Conservation (phyloP, 2,329 filamentous ascomycete genomes). For the Ilyonectria mors-panacis region DNA sequence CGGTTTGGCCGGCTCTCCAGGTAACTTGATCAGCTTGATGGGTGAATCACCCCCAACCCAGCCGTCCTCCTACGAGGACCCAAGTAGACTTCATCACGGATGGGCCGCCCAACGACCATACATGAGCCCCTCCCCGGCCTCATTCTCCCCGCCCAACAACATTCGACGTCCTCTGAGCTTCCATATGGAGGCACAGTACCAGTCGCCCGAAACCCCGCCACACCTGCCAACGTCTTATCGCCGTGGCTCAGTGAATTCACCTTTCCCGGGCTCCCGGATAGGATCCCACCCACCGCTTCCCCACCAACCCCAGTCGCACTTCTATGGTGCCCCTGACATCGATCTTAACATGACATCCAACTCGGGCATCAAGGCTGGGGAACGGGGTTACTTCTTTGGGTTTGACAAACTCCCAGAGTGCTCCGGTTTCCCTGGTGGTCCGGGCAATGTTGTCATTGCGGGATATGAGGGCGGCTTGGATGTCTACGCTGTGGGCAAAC, state of each 20-base stretch:
- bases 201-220: constrained; percentile 58
- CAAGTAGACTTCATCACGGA: constrained; percentile 59
- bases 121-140: constrained; percentile 61
- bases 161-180: constrained; percentile 67
- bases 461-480: constrained; percentile 87
- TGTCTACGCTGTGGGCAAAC: constrained; percentile 80
- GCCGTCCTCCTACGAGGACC: constrained; percentile 67
- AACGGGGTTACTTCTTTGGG: constrained; percentile 83
- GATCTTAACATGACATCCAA: constrained; percentile 76
- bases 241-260: constrained; percentile 67
- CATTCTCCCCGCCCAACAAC: constrained; percentile 56
- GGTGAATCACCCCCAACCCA: constrained; percentile 69
- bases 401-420: constrained; percentile 79
- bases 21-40: constrained; percentile 66
- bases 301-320: constrained; percentile 83
- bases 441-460: constrained; percentile 79
- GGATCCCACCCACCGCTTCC: constrained; percentile 75
- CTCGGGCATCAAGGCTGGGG: constrained; percentile 73
- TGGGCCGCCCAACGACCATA: constrained; percentile 63
- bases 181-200: constrained; percentile 65
- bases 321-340: constrained; percentile 81
- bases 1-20: constrained; percentile 65
- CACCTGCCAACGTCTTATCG: constrained; percentile 56
- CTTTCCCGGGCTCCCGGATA: constrained; percentile 61
- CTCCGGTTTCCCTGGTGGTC: constrained; percentile 55